A percentile compares a stretch with the other conserved stretches of the same genome.
phyloP scores from a whole-genome alignment of 345 rosid species.

The Ricinus communis region DNA sequence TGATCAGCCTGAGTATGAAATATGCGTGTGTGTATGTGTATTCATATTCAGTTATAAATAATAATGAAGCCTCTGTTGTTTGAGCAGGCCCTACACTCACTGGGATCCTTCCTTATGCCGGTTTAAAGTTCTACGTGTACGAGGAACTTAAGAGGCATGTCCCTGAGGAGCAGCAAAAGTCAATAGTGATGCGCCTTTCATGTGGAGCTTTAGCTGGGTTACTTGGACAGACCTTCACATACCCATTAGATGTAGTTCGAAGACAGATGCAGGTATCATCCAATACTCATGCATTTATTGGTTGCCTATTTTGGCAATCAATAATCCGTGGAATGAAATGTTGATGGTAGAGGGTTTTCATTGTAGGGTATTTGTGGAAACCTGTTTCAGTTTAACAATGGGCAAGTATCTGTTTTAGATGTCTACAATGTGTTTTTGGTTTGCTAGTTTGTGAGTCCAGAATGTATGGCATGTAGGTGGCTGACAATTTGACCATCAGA shows the following conservation, averaged over 20 bases:
- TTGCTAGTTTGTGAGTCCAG: background rate
- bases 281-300: background rate
- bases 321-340: background rate
- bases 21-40: slow-evolving; percentile 1
- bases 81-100: slow-evolving; percentile 83
- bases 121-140: slow-evolving; percentile 87
- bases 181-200: slow-evolving; percentile 78
- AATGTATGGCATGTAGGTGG: background rate
- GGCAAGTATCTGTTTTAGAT: background rate
- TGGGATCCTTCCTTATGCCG: slow-evolving; percentile 95
- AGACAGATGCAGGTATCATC: slow-evolving; percentile 96
- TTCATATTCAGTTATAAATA: background rate
- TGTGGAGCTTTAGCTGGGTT: slow-evolving; percentile 98
- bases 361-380: background rate
- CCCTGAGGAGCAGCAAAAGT: slow-evolving; percentile 89
- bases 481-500: background rate
- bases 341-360: background rate
- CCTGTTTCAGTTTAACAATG: background rate
- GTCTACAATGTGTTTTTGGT: background rate
- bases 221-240: slow-evolving; percentile 90
- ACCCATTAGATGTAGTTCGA: slow-evolving; percentile 95
- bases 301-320: background rate
- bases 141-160: slow-evolving; percentile 89
- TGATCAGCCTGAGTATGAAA: background rate
- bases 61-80: slow-evolving; percentile 19